Evolutionary conservation across 768 basidiomycete genomes (phyloP), one percentile per base, ranked within the genome.

Genomic region (Russula earlei): DNA sequence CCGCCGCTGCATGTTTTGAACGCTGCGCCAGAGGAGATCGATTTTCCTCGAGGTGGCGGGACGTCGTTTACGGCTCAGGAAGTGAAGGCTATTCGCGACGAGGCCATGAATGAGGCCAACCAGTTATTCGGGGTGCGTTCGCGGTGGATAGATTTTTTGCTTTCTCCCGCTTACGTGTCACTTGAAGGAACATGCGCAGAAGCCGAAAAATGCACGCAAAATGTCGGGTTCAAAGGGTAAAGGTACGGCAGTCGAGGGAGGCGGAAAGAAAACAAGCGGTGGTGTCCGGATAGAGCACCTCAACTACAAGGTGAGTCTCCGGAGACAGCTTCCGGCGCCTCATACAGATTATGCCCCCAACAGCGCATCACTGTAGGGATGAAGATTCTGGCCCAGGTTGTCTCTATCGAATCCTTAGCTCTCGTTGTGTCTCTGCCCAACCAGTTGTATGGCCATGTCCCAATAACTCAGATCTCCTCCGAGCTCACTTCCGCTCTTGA

Each of bases 11-110:
- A 69, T 10, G 61, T 67, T 27, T 74, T 76, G n/a, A 71, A 66
- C 61, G 64, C 75, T 54, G 69, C 74, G 34, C 58, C 75, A 10
- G 83, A 91, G 37, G 92, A 94, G 65, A 78, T 91, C 48, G 91
- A 94, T 69, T 99, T 98, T 70, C 94, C 94, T 55, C 83, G 95
- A 63, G 96, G 95, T 25, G 95, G 95, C 25, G 95, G 95, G 50
- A 88, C 91, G 1, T 78, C 75, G 31, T 78, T 95, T 63, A 96
- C 94, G 19, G 85, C 92, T 31, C 72, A 91, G 7, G 94, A 99
- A 69, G 84, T 92, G 52, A 93, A 94, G 70, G 73, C 83, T 51
- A 81, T 91, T 34, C 81, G 85, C 49, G 83, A 86, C 22, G 95
- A 98, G 68, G 95, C 83, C 5, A 73, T 81, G 9, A 82, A 83